Conservation (phyloP, 129 eudicot species). For the Apium graveolens region DNA sequence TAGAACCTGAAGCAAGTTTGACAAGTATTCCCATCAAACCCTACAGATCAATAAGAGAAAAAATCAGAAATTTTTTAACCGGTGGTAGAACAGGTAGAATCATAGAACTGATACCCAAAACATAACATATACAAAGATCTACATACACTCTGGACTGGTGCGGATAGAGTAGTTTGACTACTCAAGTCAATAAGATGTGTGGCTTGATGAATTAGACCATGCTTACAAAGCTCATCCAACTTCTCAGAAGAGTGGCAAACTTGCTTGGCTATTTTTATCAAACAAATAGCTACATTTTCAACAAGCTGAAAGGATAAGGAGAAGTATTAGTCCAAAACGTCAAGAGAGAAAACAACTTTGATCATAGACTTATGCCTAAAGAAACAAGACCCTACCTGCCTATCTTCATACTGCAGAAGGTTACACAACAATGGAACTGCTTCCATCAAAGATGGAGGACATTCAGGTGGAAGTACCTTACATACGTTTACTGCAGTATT, state of each 20-base stretch:
- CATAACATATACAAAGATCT: neutral
- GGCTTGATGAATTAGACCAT: slow-evolving; percentile 72
- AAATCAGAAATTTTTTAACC: neutral
- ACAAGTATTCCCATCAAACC: slow-evolving; percentile 78
- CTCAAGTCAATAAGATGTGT: slow-evolving; percentile 66
- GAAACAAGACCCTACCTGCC: slow-evolving; percentile 39
- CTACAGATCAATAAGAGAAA: slow-evolving; percentile 27
- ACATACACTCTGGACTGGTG: slow-evolving; percentile 62
- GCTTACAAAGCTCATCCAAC: slow-evolving; percentile 74
- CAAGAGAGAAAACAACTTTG: neutral
- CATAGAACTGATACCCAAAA: neutral
- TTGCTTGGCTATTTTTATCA: slow-evolving; percentile 64
- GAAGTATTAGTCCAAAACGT: neutral
- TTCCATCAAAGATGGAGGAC: slow-evolving; percentile 67
- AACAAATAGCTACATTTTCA: slow-evolving; percentile 78
- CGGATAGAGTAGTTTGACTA: slow-evolving; percentile 53
- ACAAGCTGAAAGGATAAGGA: slow-evolving; percentile 56
- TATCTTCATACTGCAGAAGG: slow-evolving; percentile 89
- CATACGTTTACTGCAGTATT: slow-evolving; percentile 80
- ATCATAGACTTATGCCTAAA: neutral
- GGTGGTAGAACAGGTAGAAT: neutral
- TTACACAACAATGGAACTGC: slow-evolving; percentile 83
- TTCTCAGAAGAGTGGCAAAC: slow-evolving; percentile 40
- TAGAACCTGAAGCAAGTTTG: slow-evolving; percentile 79
- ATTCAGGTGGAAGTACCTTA: slow-evolving; percentile 65